Percentiles rank a stretch among this genome's conserved stretches.
These are phyloP conservation scores for Apiospora phragmitis DNA, from an alignment of 2,329 filamentous ascomycete genomes.

Conservation along the genomic window DNA sequence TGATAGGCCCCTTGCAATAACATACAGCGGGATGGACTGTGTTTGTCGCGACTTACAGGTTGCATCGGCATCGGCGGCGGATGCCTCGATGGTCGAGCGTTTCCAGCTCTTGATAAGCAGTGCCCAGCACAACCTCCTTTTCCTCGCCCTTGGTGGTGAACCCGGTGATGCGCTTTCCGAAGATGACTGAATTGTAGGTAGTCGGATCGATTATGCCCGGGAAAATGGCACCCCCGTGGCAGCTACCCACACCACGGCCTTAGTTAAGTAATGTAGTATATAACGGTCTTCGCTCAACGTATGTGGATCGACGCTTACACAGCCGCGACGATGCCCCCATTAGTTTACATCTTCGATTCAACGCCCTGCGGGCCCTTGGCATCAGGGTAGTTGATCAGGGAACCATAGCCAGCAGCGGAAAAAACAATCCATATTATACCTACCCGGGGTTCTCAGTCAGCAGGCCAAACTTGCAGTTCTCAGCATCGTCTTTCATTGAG, in stretches of 20 bases:
- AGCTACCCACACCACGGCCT: background rate
- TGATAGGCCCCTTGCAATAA: too few species aligned
- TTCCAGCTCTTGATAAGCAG: conserved; percentile 34
- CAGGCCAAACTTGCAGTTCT: background rate
- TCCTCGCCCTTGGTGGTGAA: conserved; percentile 41
- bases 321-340: conserved; percentile 41
- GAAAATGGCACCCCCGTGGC: conserved; percentile 41
- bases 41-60: background rate
- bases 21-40: background rate
- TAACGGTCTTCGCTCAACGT: background rate
- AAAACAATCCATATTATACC: conserved; percentile 38
- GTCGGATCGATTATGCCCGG: conserved; percentile 31
- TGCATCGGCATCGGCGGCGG: conserved; percentile 23
- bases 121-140: conserved; percentile 32
- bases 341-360: conserved; percentile 39
- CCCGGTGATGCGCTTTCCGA: conserved; percentile 38
- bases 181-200: conserved; percentile 37
- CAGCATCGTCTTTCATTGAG: background rate
- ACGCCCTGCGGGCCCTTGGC: conserved; percentile 41
- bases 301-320: conserved; percentile 29
- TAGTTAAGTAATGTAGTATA: too few species aligned
- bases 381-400: conserved; percentile 46
- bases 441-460: background rate
- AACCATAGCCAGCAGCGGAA: conserved; percentile 44
- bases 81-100: conserved; percentile 34